Evolutionary conservation across 192 early-diverging fungal species (phyloP).

Genomic region (Mortierella antarctica): DNA sequence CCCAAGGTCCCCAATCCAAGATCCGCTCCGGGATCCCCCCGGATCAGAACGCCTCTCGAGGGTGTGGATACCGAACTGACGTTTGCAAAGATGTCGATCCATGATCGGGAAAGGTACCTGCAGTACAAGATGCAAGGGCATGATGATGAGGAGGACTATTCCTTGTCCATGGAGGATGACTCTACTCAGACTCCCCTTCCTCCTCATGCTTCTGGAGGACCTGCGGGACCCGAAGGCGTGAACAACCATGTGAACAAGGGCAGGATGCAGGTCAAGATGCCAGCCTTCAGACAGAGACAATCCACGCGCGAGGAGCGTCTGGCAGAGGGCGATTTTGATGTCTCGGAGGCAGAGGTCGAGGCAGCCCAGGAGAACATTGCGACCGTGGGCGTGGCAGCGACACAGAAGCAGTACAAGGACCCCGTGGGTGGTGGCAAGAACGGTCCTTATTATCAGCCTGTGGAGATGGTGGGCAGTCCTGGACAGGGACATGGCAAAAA

Average conservation of each 20-base stretch:
- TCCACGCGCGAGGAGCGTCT: conserved; percentile 11
- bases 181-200: conserved; percentile 3
- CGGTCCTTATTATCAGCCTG: conserved; percentile 19
- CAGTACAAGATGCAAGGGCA: conserved; percentile 46
- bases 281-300: conserved; percentile 7
- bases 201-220: neutral
- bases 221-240: neutral
- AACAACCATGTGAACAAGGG: neutral
- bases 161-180: neutral
- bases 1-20: conserved; percentile 89
- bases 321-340: conserved; percentile 16
- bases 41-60: conserved; percentile 56
- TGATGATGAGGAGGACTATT: conserved; percentile 30
- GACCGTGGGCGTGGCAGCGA: conserved; percentile 4
- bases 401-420: conserved; percentile 36
- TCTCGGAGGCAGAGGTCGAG: conserved; percentile 5
- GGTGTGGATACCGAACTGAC: conserved; percentile 48
- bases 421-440: conserved; percentile 28
- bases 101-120: conserved; percentile 39
- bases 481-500: neutral
- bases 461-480: neutral
- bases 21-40: conserved; percentile 89
- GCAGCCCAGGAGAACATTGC: conserved; percentile 25
- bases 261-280: conserved; percentile 22
- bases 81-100: conserved; percentile 45